phyloP scores from a whole-genome alignment of 176 grass and related monocot genomes.

The Aegilops umbellulata region DNA sequence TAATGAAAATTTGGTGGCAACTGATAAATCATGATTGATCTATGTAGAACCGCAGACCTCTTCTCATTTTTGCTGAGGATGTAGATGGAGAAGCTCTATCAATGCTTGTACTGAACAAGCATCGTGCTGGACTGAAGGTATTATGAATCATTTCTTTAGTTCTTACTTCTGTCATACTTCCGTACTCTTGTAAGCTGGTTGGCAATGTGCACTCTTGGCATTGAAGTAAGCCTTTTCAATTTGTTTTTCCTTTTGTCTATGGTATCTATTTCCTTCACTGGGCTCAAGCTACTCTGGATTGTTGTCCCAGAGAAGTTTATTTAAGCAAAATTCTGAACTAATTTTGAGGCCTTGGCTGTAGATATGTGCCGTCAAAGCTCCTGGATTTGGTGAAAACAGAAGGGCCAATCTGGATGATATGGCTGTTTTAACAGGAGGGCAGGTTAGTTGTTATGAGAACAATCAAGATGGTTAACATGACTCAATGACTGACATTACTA shows the following conservation, averaged over 20 bases:
- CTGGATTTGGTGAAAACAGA: slow-evolving; percentile 98
- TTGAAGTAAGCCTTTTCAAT: background rate
- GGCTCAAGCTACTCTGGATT: background rate
- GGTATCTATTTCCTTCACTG: background rate
- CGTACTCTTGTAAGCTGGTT: background rate
- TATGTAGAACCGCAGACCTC: slow-evolving; percentile 60
- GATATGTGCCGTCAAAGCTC: slow-evolving; percentile 94
- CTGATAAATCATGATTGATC: slow-evolving; percentile 26
- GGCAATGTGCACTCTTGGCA: background rate
- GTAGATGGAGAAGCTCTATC: slow-evolving; percentile 79
- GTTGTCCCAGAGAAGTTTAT: slow-evolving; percentile 10
- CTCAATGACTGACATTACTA: background rate
- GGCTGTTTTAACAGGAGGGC: slow-evolving; percentile 80
- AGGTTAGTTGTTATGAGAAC: slow-evolving; percentile 48
- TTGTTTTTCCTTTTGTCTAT: background rate
- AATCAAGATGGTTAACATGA: slow-evolving; percentile 5
- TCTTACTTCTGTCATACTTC: slow-evolving; percentile 11
- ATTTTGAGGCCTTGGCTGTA: slow-evolving; percentile 29
- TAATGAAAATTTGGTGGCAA: slow-evolving; percentile 11
- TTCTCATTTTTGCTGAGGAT: slow-evolving; percentile 89
- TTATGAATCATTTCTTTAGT: slow-evolving; percentile 11
- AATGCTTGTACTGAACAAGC: slow-evolving; percentile 85
- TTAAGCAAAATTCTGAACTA: slow-evolving; percentile 29
- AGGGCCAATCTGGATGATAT: slow-evolving; percentile 86
- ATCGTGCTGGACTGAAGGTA: slow-evolving; percentile 85